These are phyloP conservation scores for Globisporangium cystogenes DNA, from an alignment of 352 stramenopile genomes.

Conservation along the genomic window DNA sequence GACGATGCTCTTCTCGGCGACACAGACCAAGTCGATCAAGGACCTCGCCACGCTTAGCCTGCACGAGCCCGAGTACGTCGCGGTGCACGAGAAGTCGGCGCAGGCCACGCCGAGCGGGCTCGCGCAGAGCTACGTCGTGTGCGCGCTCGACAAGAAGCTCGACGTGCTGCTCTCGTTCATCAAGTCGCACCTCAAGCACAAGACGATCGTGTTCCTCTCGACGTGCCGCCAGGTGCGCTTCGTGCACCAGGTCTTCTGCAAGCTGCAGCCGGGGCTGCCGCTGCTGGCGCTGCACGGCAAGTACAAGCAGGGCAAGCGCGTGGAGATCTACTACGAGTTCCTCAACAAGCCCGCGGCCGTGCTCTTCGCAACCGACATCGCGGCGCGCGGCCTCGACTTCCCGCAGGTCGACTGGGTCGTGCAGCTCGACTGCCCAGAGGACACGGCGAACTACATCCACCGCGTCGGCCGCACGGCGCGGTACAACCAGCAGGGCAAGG, in stretches of 20 bases:
- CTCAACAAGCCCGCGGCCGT: conserved; percentile 90
- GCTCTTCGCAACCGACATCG: conserved; percentile 98
- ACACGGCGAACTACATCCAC: conserved; percentile 98
- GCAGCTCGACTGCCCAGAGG: conserved; percentile 96
- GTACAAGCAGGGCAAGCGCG: conserved; percentile 97
- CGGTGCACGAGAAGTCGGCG: conserved; percentile 91
- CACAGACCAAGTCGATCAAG: conserved; percentile 96
- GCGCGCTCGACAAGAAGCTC: conserved; percentile 94
- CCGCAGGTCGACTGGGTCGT: conserved; percentile 98
- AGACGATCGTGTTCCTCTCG: conserved; percentile 98
- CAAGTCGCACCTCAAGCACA: conserved; percentile 97
- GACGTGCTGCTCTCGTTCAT: conserved; percentile 98
- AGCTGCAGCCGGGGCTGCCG: conserved; percentile 95
- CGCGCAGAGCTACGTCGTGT: conserved; percentile 95
- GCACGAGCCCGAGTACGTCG: conserved; percentile 95
- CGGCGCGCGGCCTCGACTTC: conserved; percentile 97
- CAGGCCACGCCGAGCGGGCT: conserved; percentile 91
- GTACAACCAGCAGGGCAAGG: conserved; percentile 93
- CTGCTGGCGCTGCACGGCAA: conserved; percentile 98
- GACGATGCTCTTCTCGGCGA: conserved; percentile 97
- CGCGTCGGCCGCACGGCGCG: conserved; percentile 94
- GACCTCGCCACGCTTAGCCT: conserved; percentile 95
- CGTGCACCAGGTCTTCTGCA: conserved; percentile 94
- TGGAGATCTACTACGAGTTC: conserved; percentile 99
- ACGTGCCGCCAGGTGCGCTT: conserved; percentile 96